Evolutionary conservation across 192 early-diverging fungal genomes (phyloP), one percentile per base, ranked within the genome.

Genomic region (Rhizophagus prolifer): DNA sequence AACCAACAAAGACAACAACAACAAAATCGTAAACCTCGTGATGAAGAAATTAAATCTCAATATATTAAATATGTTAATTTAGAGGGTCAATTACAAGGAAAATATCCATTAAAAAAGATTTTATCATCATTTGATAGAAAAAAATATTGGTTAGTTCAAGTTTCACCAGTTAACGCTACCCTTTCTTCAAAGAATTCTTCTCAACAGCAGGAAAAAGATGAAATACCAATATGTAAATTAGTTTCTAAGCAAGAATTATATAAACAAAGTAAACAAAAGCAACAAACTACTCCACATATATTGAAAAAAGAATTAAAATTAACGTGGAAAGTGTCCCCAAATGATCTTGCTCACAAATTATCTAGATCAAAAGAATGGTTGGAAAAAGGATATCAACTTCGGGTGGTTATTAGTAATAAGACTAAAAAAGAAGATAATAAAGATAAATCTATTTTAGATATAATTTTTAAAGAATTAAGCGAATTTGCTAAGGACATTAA

Each of bases 291-390:
- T 4, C 77, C 83, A 12, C 82, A 77, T 70, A 58, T 62, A 2
- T 47, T 84, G 31, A 65, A 78, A 41, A 89, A 89, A 70, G 88
- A 89, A 62, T 68, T 89, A 4, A 72, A 79, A 8, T 82, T 89
- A 66, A 81, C 84, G 2, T 89, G 88, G 88, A 85, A 85, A 16
- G 86, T 87, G 36, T 81, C 84, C 36, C 21, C 70, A 10, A 81
- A 89, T 38, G 88, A 89, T 63, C 81, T 89, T 70, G 66, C 75
- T 8, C 88, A 87, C 72, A 89, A 89, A 73, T 71, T 89, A 14
- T 47, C 77, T 19, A 82, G 82, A 72, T 83, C 79, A 3, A 74
- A 74, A 34, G 85, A 80, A 31, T 87, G 86, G 60, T 73, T 89
- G 26, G 86, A 87, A 30, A 87, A 87, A 79, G 88, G 88, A 4